Evolutionary conservation across 1,284 basidiomycete genomes (phyloP), one percentile per base, ranked within the genome.

Genomic region (Rugosomyces carneus): DNA sequence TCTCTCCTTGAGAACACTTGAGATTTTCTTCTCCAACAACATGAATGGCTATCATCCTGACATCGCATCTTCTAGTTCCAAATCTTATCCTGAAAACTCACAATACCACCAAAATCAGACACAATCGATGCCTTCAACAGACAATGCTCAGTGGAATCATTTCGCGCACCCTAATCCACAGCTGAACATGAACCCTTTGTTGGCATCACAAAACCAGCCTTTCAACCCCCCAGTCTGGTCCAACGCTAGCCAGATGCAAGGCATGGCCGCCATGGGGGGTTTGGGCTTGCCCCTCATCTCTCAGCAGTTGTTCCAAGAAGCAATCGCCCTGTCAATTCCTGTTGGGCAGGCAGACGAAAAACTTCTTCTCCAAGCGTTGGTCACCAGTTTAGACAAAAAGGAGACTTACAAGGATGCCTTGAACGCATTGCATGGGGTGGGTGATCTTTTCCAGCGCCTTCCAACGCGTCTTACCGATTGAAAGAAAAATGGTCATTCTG

Each of bases 281-380:
- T 67, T 72, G 48, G 65, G 63, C 50, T 59, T 71, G 49, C 61
- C 71, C 11, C 58, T 68, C 42, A 53, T 78, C 26, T 67, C 72
- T 13, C 72, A 68, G 41, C 74, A 79, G 53, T 58, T 79, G 20
- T 58, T 77, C 15, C 73, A 76, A 42, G 78, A 81, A 49, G 73
- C 74, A 32, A 60, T 76, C 23, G 68, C 71, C 16, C 61, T 80
- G 46, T 74, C 71, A 20, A 60, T 67, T 8, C 78, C 79, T n/a
- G 79, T 84, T 2, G 75, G 74, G 15, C 63, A 65, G 6, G 63
- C 63, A 16, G 81, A 84, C 54, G 80, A 84, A 45, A 68, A 70
- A 8, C 57, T 73, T 8, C 68, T 84, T 13, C 64, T 81, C 6
- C 69, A 71, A 51, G 69, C 72, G 26, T 51, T 73, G 40, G 48